Evolutionary conservation across 2,329 filamentous ascomycete species (phyloP).

Genomic region (Fusarium subglutinans): DNA sequence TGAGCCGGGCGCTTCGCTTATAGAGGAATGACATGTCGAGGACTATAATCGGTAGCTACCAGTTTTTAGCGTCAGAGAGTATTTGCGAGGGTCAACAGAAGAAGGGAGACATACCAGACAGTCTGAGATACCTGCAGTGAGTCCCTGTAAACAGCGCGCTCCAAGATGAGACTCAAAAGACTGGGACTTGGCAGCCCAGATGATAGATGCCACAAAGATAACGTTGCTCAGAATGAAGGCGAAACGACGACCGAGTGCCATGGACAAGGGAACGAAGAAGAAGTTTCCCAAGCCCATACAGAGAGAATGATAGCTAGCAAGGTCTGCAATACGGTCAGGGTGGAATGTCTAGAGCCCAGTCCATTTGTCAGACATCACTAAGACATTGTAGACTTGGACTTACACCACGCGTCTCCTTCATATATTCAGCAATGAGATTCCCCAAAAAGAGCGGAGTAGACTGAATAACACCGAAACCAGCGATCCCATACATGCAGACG

Average conservation of each 20-base stretch:
- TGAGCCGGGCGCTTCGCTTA: background rate
- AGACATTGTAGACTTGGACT: background rate
- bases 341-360: background rate
- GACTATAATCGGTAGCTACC: background rate
- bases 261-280: background rate
- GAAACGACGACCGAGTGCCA: background rate
- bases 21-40: background rate
- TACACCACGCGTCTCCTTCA: background rate
- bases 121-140: background rate
- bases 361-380: background rate
- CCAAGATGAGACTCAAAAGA: background rate
- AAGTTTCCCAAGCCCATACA: background rate
- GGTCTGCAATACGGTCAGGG: background rate
- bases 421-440: background rate
- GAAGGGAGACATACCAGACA: background rate
- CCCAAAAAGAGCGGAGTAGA: background rate
- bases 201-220: background rate
- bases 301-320: background rate
- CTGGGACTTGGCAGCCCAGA: background rate
- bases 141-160: background rate
- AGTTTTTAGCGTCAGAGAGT: accelerated
- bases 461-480: background rate
- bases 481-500: background rate
- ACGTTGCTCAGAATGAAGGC: background rate
- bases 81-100: background rate